These are phyloP conservation scores for Cyberlindnera misumaiensis DNA, from an alignment of 805 yeast genomes.

Conservation along the genomic window DNA sequence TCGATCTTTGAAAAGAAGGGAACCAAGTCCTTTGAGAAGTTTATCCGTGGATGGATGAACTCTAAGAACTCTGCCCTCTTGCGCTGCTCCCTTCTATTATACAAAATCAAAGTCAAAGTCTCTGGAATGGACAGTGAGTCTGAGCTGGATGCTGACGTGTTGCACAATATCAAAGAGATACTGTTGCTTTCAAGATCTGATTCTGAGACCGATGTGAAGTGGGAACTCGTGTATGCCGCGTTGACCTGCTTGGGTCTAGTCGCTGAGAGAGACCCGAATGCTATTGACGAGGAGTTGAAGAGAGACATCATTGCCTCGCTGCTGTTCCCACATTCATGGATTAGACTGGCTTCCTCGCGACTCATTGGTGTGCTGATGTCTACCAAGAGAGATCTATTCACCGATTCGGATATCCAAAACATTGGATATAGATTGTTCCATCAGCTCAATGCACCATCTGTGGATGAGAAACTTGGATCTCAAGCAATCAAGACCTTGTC, in stretches of 20 bases:
- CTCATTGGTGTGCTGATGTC: constrained; percentile 48
- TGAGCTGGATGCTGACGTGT: constrained; percentile 36
- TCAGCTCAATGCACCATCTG: constrained; percentile 74
- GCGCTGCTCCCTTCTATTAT: constrained; percentile 70
- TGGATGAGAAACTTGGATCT: constrained; percentile 54
- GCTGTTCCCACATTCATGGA: constrained; percentile 90
- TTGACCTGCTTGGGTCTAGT: constrained; percentile 44
- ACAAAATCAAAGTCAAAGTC: constrained; percentile 51
- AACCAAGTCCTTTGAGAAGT: constrained; percentile 28
- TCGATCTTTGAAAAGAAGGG: constrained; percentile 47
- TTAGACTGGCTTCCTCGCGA: constrained; percentile 60
- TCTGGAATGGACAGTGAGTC: constrained; percentile 32
- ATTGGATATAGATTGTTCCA: constrained; percentile 63
- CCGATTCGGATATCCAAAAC: constrained; percentile 50
- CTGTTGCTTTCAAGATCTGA: constrained; percentile 31
- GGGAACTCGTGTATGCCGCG: constrained; percentile 75
- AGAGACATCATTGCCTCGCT: constrained; percentile 42
- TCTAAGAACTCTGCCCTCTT: constrained; percentile 42
- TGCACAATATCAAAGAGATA: constrained; percentile 27
- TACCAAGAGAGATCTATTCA: constrained; percentile 28
- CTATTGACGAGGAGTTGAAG: constrained; percentile 29
- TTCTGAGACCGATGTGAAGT: constrained; percentile 40
- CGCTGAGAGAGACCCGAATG: constrained; percentile 26
- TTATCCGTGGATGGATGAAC: constrained; percentile 54
- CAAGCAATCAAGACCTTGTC: constrained; percentile 65